phyloP scores from a whole-genome alignment of 306 rosid genomes.

The Alnus rubra region DNA sequence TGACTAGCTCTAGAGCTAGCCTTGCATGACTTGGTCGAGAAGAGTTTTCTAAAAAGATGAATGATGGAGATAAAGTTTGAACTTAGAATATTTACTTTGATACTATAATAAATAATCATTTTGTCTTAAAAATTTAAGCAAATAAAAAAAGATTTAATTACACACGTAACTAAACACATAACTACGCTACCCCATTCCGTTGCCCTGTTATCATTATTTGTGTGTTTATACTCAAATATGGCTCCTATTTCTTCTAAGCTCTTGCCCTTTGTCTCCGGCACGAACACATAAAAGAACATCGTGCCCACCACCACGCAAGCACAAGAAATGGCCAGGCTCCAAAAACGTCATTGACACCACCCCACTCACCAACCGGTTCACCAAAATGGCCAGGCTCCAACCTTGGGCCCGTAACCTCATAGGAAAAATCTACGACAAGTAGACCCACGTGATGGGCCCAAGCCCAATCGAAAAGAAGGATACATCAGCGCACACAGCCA shows the following conservation, averaged over 20 bases:
- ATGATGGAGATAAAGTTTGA: too few relatives aligned
- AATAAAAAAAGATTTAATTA: too few relatives aligned
- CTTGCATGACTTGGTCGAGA: too few relatives aligned
- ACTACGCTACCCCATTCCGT: conserved; percentile 12
- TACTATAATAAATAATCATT: too few relatives aligned
- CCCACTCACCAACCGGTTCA: conserved; percentile 77
- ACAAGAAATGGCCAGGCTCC: conserved; percentile 33
- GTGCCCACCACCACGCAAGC: conserved; percentile 52
- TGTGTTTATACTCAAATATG: conserved; percentile 50
- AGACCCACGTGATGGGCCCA: conserved; percentile 87
- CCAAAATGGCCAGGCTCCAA: conserved; percentile 61
- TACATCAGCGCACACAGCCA: conserved; percentile 61
- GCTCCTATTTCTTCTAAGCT: conserved; percentile 73
- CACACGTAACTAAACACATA: not conserved
- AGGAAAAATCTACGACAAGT: conserved; percentile 74
- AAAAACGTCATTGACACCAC: conserved; percentile 68
- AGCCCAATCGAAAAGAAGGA: conserved; percentile 88
- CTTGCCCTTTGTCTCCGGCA: conserved; percentile 80
- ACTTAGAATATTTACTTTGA: too few relatives aligned
- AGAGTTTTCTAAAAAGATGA: too few relatives aligned
- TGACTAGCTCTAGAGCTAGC: not conserved
- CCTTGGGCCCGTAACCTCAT: conserved; percentile 71
- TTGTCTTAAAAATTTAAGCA: too few relatives aligned
- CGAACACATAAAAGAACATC: conserved; percentile 57
- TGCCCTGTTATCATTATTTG: not conserved